These are phyloP conservation scores for Polyporus tsugae DNA, from an alignment of 1,284 basidiomycete genomes.

Conservation along the genomic window DNA sequence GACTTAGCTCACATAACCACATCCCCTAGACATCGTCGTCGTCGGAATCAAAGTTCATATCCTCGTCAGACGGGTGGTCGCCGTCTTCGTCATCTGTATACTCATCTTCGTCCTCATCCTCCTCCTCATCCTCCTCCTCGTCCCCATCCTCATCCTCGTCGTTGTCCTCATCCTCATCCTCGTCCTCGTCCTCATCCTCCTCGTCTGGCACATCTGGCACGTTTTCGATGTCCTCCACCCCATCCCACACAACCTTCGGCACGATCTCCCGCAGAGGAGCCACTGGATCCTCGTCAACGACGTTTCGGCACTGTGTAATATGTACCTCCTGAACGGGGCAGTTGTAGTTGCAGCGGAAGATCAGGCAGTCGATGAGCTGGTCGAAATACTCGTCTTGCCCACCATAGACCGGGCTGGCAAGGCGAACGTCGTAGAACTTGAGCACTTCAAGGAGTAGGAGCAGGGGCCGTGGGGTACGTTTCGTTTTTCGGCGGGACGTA, in stretches of 20 bases:
- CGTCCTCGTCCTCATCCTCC: no score
- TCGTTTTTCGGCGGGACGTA: background rate
- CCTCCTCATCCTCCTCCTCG: no score
- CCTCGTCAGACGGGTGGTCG: no score
- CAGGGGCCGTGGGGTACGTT: background rate
- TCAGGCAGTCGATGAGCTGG: slow-evolving; percentile 17
- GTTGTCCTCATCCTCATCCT: no score
- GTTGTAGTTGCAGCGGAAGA: slow-evolving; percentile 20
- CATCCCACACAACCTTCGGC: slow-evolving; percentile 21
- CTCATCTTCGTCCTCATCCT: no score
- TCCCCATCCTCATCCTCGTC: no score
- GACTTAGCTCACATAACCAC: no score
- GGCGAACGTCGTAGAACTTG: slow-evolving; percentile 8
- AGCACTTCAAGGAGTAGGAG: slow-evolving; percentile 18
- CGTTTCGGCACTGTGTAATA: slow-evolving; percentile 15
- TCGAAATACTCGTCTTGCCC: slow-evolving; percentile 2
- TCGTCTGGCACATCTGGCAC: no score
- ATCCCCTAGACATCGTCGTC: no score
- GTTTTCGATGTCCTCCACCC: background rate
- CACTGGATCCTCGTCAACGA: slow-evolving; percentile 9
- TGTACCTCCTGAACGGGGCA: slow-evolving; percentile 12
- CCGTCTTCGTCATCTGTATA: no score
- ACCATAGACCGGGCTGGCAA: slow-evolving; percentile 13
- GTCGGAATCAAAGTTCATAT: no score
- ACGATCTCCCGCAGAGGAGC: slow-evolving; percentile 17